Evolutionary conservation across 2,329 filamentous ascomycete genomes (phyloP).

Genomic region (Ascochyta pisi): DNA sequence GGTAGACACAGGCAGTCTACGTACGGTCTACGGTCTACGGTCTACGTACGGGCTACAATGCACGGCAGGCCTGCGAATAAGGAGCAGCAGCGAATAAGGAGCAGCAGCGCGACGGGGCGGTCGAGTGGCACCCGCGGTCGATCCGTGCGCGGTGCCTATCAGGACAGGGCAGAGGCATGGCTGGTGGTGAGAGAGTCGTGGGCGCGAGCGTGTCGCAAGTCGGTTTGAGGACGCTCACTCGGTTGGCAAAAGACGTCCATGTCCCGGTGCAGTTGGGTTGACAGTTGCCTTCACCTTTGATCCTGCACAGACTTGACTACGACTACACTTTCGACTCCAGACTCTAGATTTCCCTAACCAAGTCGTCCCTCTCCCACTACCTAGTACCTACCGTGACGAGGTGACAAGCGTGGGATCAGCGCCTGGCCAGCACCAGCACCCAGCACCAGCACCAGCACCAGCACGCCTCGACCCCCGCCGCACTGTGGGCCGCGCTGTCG

Average conservation of each 20-base stretch:
- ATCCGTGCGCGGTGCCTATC: conserved; percentile 31
- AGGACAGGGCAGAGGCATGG: conserved; percentile 27
- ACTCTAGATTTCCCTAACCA: too few species aligned
- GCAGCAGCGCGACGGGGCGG: conserved; percentile 7
- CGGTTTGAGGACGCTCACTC: conserved; percentile 31
- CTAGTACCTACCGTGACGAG: too few species aligned
- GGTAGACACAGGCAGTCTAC: conserved; percentile 8
- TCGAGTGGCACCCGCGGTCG: conserved; percentile 7
- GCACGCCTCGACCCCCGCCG: conserved; percentile 19
- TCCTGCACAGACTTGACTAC: background rate
- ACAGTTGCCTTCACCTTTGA: background rate
- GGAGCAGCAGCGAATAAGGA: background rate
- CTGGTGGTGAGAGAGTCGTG: conserved; percentile 23
- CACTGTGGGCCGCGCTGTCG: conserved; percentile 13
- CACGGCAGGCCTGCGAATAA: conserved; percentile 9
- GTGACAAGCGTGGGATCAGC: background rate
- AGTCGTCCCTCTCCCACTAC: too few species aligned
- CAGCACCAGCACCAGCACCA: too few species aligned
- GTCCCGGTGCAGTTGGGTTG: background rate
- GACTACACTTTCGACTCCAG: too few species aligned
- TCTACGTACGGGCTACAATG: background rate
- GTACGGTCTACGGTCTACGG: conserved; percentile 6
- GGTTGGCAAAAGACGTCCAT: conserved; percentile 22
- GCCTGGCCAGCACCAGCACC: too few species aligned
- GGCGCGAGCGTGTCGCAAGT: conserved; percentile 30